These are phyloP conservation scores for Microbotryum silenes-acaulis DNA, from an alignment of 1,284 basidiomycete genomes.

Conservation along the genomic window DNA sequence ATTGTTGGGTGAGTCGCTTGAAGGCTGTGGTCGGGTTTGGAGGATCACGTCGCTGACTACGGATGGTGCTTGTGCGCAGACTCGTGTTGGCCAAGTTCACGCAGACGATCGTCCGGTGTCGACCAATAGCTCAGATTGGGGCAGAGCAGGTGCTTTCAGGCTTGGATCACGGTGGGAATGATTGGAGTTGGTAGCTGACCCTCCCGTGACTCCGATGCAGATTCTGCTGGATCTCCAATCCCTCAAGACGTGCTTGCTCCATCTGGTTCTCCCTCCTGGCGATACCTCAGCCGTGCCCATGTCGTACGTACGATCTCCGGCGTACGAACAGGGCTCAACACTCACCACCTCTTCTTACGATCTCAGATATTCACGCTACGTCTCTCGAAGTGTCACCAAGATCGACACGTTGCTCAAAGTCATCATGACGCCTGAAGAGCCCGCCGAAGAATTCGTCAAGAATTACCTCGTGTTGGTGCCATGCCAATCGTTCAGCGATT, in stretches of 20 bases:
- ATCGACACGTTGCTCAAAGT: constrained; percentile 89
- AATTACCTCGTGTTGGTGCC: constrained; percentile 89
- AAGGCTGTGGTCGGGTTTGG: neutral
- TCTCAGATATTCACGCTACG: constrained; percentile 65
- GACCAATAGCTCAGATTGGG: constrained; percentile 79
- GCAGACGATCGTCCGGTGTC: constrained; percentile 72
- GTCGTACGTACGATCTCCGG: constrained; percentile 25
- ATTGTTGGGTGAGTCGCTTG: constrained; percentile 58
- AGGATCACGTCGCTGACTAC: neutral
- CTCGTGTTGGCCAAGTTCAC: constrained; percentile 76
- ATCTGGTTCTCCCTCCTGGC: constrained; percentile 51
- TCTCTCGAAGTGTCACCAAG: constrained; percentile 68
- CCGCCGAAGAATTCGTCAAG: constrained; percentile 83
- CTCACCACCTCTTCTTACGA: neutral
- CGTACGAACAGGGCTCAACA: rapidly evolving
- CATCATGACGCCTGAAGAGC: constrained; percentile 85
- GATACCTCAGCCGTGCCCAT: constrained; percentile 31
- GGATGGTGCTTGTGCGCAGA: constrained; percentile 45
- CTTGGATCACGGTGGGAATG: neutral
- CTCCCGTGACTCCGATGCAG: constrained; percentile 44
- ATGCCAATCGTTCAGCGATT: constrained; percentile 86
- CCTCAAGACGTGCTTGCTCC: constrained; percentile 72
- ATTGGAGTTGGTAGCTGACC: neutral
- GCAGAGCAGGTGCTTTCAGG: constrained; percentile 68
- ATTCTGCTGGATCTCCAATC: constrained; percentile 84